Base-by-base conservation (phyloP, 306 rosid genomes). In the Cucurbita argyrosperma region DNA sequence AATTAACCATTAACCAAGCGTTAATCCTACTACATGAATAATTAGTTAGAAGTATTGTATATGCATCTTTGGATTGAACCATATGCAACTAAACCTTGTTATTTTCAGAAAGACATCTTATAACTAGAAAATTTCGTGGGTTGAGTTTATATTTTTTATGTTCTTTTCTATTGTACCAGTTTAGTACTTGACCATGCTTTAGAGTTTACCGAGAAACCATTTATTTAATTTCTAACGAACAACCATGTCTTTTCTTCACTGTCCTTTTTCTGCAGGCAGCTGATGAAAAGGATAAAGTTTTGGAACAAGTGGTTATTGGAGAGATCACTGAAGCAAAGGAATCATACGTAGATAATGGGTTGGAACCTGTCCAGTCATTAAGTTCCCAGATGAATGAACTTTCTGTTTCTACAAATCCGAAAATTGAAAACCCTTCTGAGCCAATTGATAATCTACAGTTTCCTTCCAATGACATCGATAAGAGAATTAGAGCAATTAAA, bases 401-500 rank as follows among this genome's bases (percentile, higher is more conserved):
- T 15, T 81, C 85, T 68, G 86, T 92, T 78, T 86, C 87, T 72
- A 76, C 86, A 75, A 77, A 79, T 80, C 65, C 85, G 11, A 55
- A 85, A 19, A 35, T 18, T 56, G 86, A 74, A 79, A 64, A 84
- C 68, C 81, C 91, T 79, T 54, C 81, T 1, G 83, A 87, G 62
- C 80, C 89, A 55, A 73, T 46, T 12, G 89, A 86, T 77, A 85
- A 82, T 80, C 76, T 82, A 39, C 84, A 76, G 56, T 61, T 73
- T n/a, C 67, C 82, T 3, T 76, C 78, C 67, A 91, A 80, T 82
- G 97, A 88, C 74, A 80, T 87, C 37, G 97, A 90, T 73, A 90
- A 92, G 79, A 86, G 66, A 80, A 92, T 90, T 53, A 93, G 96
- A 72, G 90, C 97, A 67, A 81, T 90, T 39, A 90, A 84, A 82